Conservation (phyloP, 768 basidiomycete genomes). For the Russula griseocarnosa region DNA sequence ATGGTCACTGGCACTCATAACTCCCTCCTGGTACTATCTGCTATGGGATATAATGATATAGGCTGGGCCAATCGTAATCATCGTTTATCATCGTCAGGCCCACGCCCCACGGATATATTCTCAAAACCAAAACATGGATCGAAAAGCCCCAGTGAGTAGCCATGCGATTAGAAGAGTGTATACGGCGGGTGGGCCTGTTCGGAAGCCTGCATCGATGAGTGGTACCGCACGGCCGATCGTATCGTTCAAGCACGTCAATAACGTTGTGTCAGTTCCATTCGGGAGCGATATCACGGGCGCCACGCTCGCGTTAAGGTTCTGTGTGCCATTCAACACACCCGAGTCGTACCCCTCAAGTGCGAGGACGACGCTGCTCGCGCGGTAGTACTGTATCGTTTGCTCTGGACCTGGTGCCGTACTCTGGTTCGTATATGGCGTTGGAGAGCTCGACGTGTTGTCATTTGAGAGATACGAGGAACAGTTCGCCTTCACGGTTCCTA, state of each 20-base stretch:
- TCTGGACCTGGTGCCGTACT: conserved; percentile 30
- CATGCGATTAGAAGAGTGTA: neutral
- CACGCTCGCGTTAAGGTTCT: conserved; percentile 35
- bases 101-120: neutral
- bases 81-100: neutral
- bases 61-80: too few species aligned
- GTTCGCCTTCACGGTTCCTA: conserved; percentile 32
- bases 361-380: conserved; percentile 30
- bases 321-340: conserved; percentile 25
- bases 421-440: conserved; percentile 19
- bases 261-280: conserved; percentile 43
- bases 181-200: conserved; percentile 10
- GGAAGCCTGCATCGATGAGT: conserved; percentile 42
- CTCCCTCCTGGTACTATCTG: too few species aligned
- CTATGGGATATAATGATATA: too few species aligned
- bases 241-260: conserved; percentile 56
- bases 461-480: conserved; percentile 30
- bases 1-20: too few species aligned
- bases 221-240: conserved; percentile 60
- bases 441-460: conserved; percentile 18
- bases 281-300: conserved; percentile 50
- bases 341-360: conserved; percentile 33
- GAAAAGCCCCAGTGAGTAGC: neutral
- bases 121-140: conserved; percentile 6
- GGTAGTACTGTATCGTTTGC: conserved; percentile 33